Base-by-base conservation (phyloP, 495 filamentous ascomycete species). In the Talaromyces nanjingensis region DNA sequence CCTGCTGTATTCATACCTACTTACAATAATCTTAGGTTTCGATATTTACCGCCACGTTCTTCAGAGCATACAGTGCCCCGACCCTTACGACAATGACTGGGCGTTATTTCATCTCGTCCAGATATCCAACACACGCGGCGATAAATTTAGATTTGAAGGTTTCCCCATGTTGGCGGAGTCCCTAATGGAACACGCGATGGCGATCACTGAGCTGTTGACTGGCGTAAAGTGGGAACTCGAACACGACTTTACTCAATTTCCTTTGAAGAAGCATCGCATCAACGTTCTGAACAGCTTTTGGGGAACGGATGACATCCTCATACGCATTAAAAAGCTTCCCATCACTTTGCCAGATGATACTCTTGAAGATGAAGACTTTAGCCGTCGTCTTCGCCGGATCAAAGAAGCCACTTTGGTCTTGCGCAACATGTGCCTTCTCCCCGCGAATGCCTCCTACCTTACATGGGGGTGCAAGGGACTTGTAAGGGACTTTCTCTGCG, bases 91-190 rank as follows among this genome's bases (percentile, higher is more conserved):
- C 70, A 88, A 96, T 65, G 87, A 91, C 27, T 98, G 92, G 72
- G 92, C 91, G 0, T 76, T 98, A 18, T 91, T 92, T 63, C 93
- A 97, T 71, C 78, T 99, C 12, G 93, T 98, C 63, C 94, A 96
- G 72, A 96, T 97, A 18, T 97, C 93, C 0, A 92, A 90, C 63
- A 93, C 97, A 72, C 83, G 91, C 33, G 93, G 93, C 31, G 96
- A 98, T 70, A 96, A 97, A 70, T 97, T 96, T 74, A 89, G 90
- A 65, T 97, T 97, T 64, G 93, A 96, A 63, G 86, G 87, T 3
- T 97, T 96, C 69, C 87, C 89, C n/a, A 86, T 91, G 34, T 80
- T 99, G 39, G 91, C 91, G 2, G 94, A 98, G 71, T 89, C 89
- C 12, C 80, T 99, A 25, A 89, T 96, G 67, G 87, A 90, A 67